Evolutionary conservation across 148 eudicot genomes (phyloP), one percentile per base, ranked within the genome.

Genomic region (Tetragonia tetragonoides): DNA sequence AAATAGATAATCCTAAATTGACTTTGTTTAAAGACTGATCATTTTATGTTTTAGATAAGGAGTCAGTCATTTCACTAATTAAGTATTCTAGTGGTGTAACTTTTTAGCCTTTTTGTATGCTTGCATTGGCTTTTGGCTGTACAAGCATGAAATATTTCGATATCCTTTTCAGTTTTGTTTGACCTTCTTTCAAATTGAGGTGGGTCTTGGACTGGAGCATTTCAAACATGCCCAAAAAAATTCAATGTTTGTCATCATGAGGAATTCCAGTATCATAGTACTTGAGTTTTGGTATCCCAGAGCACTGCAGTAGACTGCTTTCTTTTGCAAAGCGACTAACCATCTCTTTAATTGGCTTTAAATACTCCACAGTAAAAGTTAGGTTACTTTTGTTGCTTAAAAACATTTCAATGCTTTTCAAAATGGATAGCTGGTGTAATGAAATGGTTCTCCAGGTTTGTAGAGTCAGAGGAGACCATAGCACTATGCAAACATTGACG

Each of bases 41-140:
- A 40, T 64, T 20, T 49, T 73, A 72, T 64, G 69, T 66, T 44
- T 28, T 66, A 73, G 40, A 53, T 51, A 79, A 74, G 57, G 65
- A 74, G 8, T 37, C 74, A 66, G 21, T 76, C 68, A 46, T 65
- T 7, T 24, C 8, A n/a, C 21, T 28, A 28, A 28, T 75, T 53
- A 40, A 51, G 56, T 70, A 53, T 54, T 72, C 12, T 53, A 21
- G 28, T 18, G 56, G 1, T 41, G 6, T 34, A 28, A 37, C 46
- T 16, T 72, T 75, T 54, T 69, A 46, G 61, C 59, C 62, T 49
- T 37, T 47, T 41, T 70, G 42, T 77, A 39, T 53, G 76, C 73
- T 65, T 41, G 37, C 71, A 11, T 39, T 62, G 54, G 54, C 79
- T 69, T 70, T 70, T 75, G 64, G 51, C 40, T 60, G 62, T 53